Evolutionary conservation across 116 monocot species (phyloP).

Genomic region (Trichopus zeylanicus): DNA sequence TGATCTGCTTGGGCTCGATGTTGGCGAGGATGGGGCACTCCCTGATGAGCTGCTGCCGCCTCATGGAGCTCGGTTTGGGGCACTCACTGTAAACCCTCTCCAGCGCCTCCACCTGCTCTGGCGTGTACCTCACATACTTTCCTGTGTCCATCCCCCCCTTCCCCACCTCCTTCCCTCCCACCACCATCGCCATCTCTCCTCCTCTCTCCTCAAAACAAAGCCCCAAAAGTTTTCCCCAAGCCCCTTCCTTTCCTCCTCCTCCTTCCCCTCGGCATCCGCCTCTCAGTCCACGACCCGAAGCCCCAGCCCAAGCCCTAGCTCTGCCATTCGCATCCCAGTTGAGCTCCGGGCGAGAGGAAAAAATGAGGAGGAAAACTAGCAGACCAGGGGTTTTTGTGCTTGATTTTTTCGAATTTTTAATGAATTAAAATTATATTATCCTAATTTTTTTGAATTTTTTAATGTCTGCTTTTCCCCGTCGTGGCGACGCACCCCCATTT

Average conservation of each 20-base stretch:
- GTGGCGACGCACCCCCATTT: too few relatives aligned
- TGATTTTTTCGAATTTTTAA: too few relatives aligned
- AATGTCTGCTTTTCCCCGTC: too few relatives aligned
- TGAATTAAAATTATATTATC: too few relatives aligned
- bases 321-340: neutral
- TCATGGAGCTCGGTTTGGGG: conserved; percentile 68
- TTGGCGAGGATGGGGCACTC: conserved; percentile 78
- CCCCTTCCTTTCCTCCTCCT: conserved; percentile 4
- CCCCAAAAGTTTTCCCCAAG: too few relatives aligned
- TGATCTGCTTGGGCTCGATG: conserved; percentile 92
- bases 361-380: too few relatives aligned
- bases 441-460: too few relatives aligned
- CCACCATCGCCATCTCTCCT: conserved; percentile 59
- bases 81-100: conserved; percentile 81
- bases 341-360: neutral
- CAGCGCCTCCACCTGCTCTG: conserved; percentile 94
- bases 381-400: too few relatives aligned
- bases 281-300: neutral
- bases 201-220: neutral
- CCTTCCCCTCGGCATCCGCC: conserved; percentile 15
- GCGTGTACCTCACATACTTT: conserved; percentile 96
- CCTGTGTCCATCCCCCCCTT: conserved; percentile 49
- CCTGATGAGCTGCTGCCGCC: conserved; percentile 69
- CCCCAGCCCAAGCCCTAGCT: neutral
- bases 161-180: conserved; percentile 13